Conservation (phyloP, 768 basidiomycete species). For the Lactifluus echinatus region DNA sequence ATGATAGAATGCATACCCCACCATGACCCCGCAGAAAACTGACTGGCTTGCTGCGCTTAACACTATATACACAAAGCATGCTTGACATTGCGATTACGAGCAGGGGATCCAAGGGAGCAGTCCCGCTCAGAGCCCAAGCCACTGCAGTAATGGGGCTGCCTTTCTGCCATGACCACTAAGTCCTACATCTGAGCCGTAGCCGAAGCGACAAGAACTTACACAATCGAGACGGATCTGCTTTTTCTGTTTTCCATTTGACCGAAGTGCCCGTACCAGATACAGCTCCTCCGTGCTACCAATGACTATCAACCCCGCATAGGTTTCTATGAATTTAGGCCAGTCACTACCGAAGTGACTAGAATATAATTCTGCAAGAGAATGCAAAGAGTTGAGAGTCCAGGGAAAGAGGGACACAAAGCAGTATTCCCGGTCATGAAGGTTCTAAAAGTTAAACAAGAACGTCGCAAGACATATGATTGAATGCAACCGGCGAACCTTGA, state of each 20-base stretch:
- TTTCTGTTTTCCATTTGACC: neutral
- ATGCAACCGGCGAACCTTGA: conserved; percentile 35
- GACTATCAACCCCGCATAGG: conserved; percentile 2
- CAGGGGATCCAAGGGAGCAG: conserved; percentile 44
- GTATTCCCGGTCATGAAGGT: conserved; percentile 36
- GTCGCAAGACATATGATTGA: conserved; percentile 13
- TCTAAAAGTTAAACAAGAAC: conserved; percentile 34
- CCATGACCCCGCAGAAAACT: conserved; percentile 39
- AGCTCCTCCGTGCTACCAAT: conserved; percentile 12
- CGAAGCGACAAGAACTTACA: conserved; percentile 1
- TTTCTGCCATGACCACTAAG: conserved; percentile 2
- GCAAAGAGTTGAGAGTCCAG: conserved; percentile 5
- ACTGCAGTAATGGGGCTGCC: conserved; percentile 29
- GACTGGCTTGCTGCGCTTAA: conserved; percentile 31
- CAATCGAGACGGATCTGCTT: conserved; percentile 7
- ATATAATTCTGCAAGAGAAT: neutral
- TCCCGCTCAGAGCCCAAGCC: conserved; percentile 50
- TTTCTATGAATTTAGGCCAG: conserved; percentile 1
- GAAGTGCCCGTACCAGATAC: conserved; percentile 5
- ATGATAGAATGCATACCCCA: conserved; percentile 8
- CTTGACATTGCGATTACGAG: conserved; percentile 47
- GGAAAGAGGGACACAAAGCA: conserved; percentile 22
- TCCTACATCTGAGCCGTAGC: neutral
- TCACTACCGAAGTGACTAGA: neutral
- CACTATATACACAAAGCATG: conserved; percentile 48